Evolutionary conservation across 2,329 filamentous ascomycete genomes (phyloP), one percentile per base, ranked within the genome.

Genomic region (Talaromyces islandicus): DNA sequence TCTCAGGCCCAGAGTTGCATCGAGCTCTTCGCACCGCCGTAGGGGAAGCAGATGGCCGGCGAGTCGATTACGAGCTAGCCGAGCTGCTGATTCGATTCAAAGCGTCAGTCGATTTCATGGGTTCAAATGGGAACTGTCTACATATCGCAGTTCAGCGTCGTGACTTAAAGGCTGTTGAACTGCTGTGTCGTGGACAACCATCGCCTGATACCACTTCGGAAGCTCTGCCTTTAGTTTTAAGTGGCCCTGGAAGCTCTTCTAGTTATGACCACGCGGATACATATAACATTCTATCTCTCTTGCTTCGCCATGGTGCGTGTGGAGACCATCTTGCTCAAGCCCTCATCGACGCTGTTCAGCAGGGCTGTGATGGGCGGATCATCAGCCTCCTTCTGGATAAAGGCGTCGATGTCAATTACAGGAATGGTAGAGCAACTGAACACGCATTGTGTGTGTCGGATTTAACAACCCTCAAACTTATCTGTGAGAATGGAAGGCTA

Each of bases 81-180:
- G 29, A 53, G 19, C 46, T 58, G 0, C 29, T 58, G 19, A 41
- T 53, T 21, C 46, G 50, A n/a, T 21, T 53, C 46, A 51, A 53
- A 17, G 56, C 56, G 17, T 58, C 56, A 53, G 56, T 58, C 12
- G 50, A 58, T n/a, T 58, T 38, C 17, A 10, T 43, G 14, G 50
- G 46, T 3, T 38, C 46, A 10, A 21, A 24, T 43, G 46, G 30
- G 7, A 58, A 58, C 30, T 30, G 30, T 29, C 25, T 58, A 4
- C 46, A 58, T n/a, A 43, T 43, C 48, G 56, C 56, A 12, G 19
- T 46, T 5, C 12, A 19, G 29, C 43, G 56, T 25, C 24, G n/a
- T 19, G 56, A 58, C 17, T 27, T 58, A 46, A 53, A 25, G n/a
- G 46, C 25, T 24, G 11, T 58, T 7, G 25, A 53, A 25, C 30